phyloP scores from a whole-genome alignment of 352 stramenopile genomes.

The Pythium insidiosum region DNA sequence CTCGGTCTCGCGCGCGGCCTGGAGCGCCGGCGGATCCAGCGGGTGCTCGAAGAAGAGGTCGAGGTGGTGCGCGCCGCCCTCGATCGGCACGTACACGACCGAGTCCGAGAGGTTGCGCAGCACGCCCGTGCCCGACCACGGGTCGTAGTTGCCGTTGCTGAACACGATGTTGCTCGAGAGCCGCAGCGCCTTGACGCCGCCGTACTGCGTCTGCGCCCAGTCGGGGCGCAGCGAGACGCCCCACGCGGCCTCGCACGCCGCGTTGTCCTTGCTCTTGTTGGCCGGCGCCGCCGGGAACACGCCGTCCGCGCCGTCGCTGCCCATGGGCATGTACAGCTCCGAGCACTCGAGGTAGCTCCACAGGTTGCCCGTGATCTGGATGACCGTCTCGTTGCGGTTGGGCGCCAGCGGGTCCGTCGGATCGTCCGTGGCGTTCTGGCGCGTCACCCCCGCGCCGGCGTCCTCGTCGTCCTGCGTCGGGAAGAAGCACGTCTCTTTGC shows the following conservation, averaged over 20 bases:
- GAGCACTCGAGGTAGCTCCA: conserved; percentile 42
- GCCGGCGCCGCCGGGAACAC: conserved; percentile 52
- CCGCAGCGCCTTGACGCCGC: conserved; percentile 21
- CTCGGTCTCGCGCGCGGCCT: conserved; percentile 25
- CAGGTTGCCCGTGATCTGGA: conserved; percentile 17
- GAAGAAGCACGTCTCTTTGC: conserved; percentile 22
- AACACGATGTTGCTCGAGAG: conserved; percentile 86
- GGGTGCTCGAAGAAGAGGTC: conserved; percentile 62
- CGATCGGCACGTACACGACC: conserved; percentile 42
- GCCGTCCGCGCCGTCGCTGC: conserved; percentile 40
- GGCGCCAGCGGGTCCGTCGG: no score
- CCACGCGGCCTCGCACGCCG: conserved; percentile 29
- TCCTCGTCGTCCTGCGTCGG: not conserved
- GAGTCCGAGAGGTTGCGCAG: conserved; percentile 29
- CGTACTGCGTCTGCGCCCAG: conserved; percentile 37
- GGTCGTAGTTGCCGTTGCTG: conserved; percentile 84
- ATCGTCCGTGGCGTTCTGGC: no score
- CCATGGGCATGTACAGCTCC: conserved; percentile 34
- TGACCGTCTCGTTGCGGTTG: not conserved
- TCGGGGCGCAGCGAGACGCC: conserved; percentile 24
- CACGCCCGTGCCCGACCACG: conserved; percentile 75
- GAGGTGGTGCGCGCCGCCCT: conserved; percentile 55
- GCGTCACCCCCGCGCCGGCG: no score
- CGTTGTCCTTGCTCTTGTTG: conserved; percentile 26
- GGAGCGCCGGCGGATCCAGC: conserved; percentile 31